Base-by-base conservation (phyloP, 176 grass and related monocot species). In the Canna indica region DNA sequence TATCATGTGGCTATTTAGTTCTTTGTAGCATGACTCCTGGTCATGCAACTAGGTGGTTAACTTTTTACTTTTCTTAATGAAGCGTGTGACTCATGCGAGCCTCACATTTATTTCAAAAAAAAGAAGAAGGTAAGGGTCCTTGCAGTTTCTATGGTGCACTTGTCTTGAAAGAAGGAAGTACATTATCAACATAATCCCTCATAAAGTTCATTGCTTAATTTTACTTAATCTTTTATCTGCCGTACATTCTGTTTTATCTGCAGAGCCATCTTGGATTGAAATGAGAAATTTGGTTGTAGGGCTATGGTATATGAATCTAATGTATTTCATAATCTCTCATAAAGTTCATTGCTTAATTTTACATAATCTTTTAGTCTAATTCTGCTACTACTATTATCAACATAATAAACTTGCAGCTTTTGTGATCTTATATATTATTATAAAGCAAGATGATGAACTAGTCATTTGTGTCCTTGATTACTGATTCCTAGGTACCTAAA, bases 211-310 rank as follows among this genome's bases (percentile, higher is more conserved):
- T n/a, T n/a, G n/a, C n/a, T n/a, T n/a, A n/a, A n/a, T n/a, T n/a
- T n/a, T n/a, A n/a, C n/a, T n/a, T n/a, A n/a, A n/a, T n/a, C n/a
- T n/a, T n/a, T n/a, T n/a, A n/a, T n/a, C n/a, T n/a, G n/a, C n/a
- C n/a, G n/a, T n/a, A n/a, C n/a, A n/a, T 83, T 89, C 82, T 67
- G 67, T 91, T 76, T 84, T 96, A 78, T 77, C 92, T 69, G 57
- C 74, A 46, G 92, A 96, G 31, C 80, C 83, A 56, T 89, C 81
- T 64, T 96, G 92, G 92, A 54, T 39, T 71, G 86, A 91, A 64
- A 96, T 96, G 92, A 81, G 57, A 82, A 88, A 77, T 69, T 81
- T 96, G 69, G 92, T 85, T 79, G 73, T 85, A 59, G 92, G 92
- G 39, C 79, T 89, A 53, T 96, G 92, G 92, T 96, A 96, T 76